Evolutionary conservation across 768 basidiomycete species (phyloP), one percentile per base, ranked within the genome.

Genomic region (Amanita pallidorosea): DNA sequence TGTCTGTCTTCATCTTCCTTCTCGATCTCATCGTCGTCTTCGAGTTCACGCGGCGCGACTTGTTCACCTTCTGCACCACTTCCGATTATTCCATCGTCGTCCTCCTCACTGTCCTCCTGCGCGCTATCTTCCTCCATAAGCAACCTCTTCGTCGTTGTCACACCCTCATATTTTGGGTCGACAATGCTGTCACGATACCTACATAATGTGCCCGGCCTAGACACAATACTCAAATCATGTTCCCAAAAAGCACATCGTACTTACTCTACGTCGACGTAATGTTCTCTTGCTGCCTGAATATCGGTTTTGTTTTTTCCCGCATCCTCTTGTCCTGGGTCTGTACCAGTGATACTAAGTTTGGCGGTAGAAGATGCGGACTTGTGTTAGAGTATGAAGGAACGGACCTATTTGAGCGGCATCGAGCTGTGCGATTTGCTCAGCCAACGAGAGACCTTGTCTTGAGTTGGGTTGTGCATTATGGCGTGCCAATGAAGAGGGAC

Each of bases 251-350:
- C 13, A 17, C 5, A 25, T 43, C 12, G 45, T 22, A 67, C 78
- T 54, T 63, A 91, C 88, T 88, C 88, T 35, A 94, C 88, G 58
- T 87, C 81, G 38, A 90, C 60, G 64, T 95, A 96, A 65, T 95
- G 92, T 57, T 83, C 83, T 58, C 84, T 73, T 0, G 70, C 59
- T 9, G 67, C 70, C 35, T 58, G 63, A 34, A 64, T 54, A 38
- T 74, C 63, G 31, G 49, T 61, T 40, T 55, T 55, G 31, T 50
- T 61, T 40, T 55, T 55, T 45, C 60, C 60, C 17, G 62, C 66
- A 54, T 73, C 69, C 35, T 76, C 70, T 43, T 68, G 64, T 57
- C 77, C 71, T 17, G 65, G 18, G 18, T 49, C 20, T 7, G 23
- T 61, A 29, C 70, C 76, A 53, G 72, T 70, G 43, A 76, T 78